These are phyloP conservation scores for Plantago major DNA, from an alignment of 257 asterid genomes.

Conservation along the genomic window DNA sequence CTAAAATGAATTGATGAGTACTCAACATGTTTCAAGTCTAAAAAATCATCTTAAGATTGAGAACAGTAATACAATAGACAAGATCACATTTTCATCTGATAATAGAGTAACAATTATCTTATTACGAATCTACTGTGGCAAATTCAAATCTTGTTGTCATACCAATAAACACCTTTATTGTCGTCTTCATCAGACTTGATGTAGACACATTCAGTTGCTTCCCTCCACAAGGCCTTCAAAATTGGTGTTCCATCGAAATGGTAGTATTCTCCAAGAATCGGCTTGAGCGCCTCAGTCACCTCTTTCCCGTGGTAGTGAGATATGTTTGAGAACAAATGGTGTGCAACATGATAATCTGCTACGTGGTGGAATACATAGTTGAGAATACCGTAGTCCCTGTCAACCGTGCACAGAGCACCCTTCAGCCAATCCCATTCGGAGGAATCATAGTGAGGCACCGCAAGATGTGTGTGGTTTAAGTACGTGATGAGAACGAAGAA, in stretches of 20 bases:
- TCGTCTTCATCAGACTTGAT: neutral
- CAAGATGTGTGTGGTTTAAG: conserved; percentile 11
- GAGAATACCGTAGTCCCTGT: conserved; percentile 10
- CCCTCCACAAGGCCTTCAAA: conserved; percentile 16
- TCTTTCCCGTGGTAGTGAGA: conserved; percentile 11
- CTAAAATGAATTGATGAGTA: too few species aligned
- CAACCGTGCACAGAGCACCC: conserved; percentile 13
- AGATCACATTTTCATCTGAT: too few species aligned
- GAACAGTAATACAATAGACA: too few species aligned
- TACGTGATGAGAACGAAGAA: conserved; percentile 10
- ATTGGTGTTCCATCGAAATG: conserved; percentile 8
- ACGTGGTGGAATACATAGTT: conserved; percentile 14
- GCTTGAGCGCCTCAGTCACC: conserved; percentile 10
- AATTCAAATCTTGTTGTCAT: conserved; percentile 1
- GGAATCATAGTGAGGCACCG: conserved; percentile 19
- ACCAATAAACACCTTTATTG: conserved; percentile 14
- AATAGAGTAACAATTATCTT: too few species aligned
- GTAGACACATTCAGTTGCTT: conserved; percentile 8
- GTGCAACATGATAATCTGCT: conserved; percentile 13
- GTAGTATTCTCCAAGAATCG: conserved; percentile 12
- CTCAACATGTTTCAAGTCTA: too few species aligned
- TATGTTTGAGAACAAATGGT: conserved; percentile 12
- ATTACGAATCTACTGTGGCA: too few species aligned
- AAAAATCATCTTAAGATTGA: too few species aligned
- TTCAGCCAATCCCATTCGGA: conserved; percentile 15